Base-by-base conservation (phyloP, 176 grass and related monocot species). In the Carex myosuroides region DNA sequence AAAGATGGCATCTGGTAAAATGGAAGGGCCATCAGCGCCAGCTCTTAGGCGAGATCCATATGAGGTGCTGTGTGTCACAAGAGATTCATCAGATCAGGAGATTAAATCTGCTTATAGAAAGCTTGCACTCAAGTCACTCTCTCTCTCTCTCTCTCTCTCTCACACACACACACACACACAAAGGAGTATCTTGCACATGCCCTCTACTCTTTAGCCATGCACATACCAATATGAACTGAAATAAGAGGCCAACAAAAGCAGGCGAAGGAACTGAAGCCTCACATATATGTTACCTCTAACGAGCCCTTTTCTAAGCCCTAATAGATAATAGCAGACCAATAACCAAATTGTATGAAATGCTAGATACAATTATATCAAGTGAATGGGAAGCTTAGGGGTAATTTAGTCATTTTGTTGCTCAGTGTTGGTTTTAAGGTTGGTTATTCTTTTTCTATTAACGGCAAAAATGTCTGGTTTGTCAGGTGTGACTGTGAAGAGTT, bases 81-180 rank as follows among this genome's bases (percentile, higher is more conserved):
- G 89, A 44, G 96, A 98, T 52, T 98, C 96, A 16, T 95, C 96
- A 50, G 93, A 98, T 84, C 96, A 95, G 89, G 96, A 98, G 60
- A 98, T 98, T 88, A 98, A 98, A 77, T 93, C 96, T 37, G 89
- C 96, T 13, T 98, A 98, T 83, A 88, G 96, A 84, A 98, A 95
- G 88, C 96, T 98, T 81, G 96, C 96, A 13, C 96, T 98, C 63
- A 98, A 98, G 96, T 98, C 21, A 48, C 79, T 85, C 14, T 55
- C 48, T 56, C n/a, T 16, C 56, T 56, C 21, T n/a, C 60, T 79
- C 33, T 13, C 81, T 30, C n/a, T 4, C 3, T 1, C 26, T 42
- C 16, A 13, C 68, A 41, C 9, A 18, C 77, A n/a, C 67, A 83
- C 75, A 17, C 46, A 50, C 46, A 50, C 9, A 50, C 9, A 11